These are phyloP conservation scores for Rubus parviflorus DNA, from an alignment of 306 rosid genomes.

Conservation along the genomic window DNA sequence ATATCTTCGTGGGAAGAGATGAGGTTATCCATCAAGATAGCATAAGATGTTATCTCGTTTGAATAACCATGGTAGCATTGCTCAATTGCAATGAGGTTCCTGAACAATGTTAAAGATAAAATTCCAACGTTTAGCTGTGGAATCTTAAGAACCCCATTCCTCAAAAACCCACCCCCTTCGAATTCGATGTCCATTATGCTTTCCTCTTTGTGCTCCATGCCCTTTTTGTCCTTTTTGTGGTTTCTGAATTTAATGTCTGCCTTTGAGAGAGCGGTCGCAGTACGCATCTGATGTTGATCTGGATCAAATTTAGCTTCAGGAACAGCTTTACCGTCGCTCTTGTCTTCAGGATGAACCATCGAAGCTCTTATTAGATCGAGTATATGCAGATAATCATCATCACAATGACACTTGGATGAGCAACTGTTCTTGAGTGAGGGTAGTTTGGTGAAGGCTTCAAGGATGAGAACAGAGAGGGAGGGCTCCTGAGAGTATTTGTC, in stretches of 20 bases:
- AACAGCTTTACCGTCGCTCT: not conserved
- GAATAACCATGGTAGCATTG: slow-evolving; percentile 16
- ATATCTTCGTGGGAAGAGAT: slow-evolving; percentile 5
- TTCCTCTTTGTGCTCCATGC: no score
- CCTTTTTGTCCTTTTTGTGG: no score
- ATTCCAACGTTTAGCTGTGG: slow-evolving; percentile 12
- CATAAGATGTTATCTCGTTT: slow-evolving; percentile 18
- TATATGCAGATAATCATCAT: not conserved
- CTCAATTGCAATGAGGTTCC: slow-evolving; percentile 18
- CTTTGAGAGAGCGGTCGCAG: not conserved
- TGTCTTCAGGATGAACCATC: not conserved
- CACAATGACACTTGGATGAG: not conserved
- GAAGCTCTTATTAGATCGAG: slow-evolving; percentile 7
- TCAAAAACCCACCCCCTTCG: not conserved
- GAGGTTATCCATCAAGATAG: slow-evolving; percentile 18
- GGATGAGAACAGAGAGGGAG: no score
- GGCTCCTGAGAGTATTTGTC: no score
- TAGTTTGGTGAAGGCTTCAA: not conserved
- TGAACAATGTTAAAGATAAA: not conserved
- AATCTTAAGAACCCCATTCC: slow-evolving; percentile 9
- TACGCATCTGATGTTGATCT: not conserved
- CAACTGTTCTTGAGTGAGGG: not conserved
- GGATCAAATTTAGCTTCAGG: not conserved
- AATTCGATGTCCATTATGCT: slow-evolving; percentile 18
- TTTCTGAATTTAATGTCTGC: not conserved